Evolutionary conservation across 2,329 filamentous ascomycete species (phyloP).

Genomic region (Colletotrichum lini): DNA sequence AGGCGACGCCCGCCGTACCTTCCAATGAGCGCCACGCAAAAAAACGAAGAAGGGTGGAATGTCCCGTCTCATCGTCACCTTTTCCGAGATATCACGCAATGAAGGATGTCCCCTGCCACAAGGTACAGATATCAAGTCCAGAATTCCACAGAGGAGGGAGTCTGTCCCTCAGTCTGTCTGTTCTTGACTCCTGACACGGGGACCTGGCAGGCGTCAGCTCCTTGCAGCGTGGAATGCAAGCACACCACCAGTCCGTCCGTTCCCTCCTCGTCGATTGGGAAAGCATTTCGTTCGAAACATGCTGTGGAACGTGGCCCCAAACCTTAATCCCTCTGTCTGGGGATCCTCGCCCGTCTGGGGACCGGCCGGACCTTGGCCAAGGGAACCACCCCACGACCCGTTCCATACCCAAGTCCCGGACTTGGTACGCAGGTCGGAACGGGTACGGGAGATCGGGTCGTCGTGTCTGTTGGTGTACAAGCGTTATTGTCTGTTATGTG

Average conservation of each 20-base stretch:
- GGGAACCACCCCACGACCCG: constrained; percentile 18
- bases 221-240: not conserved
- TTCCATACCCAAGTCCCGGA: not conserved
- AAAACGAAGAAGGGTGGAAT: not conserved
- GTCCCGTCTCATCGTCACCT: constrained; percentile 2
- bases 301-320: constrained; percentile 38
- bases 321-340: constrained; percentile 25
- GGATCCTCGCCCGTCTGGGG: constrained; percentile 16
- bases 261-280: constrained; percentile 19
- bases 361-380: constrained; percentile 7
- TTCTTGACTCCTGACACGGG: constrained; percentile 1
- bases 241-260: not conserved
- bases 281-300: constrained; percentile 38
- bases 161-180: not conserved
- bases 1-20: not conserved
- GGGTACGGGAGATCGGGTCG: not conserved
- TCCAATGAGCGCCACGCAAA: not conserved
- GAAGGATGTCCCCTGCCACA: constrained; percentile 11
- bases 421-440: not conserved
- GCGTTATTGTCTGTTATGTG: too few species aligned
- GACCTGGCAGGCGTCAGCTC: constrained; percentile 5
- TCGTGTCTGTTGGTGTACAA: not conserved
- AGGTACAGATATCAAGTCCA: constrained; percentile 22
- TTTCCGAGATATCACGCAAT: not conserved
- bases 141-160: not conserved